Conservation (phyloP, 768 basidiomycete genomes). For the Lactarius hengduanensis region DNA sequence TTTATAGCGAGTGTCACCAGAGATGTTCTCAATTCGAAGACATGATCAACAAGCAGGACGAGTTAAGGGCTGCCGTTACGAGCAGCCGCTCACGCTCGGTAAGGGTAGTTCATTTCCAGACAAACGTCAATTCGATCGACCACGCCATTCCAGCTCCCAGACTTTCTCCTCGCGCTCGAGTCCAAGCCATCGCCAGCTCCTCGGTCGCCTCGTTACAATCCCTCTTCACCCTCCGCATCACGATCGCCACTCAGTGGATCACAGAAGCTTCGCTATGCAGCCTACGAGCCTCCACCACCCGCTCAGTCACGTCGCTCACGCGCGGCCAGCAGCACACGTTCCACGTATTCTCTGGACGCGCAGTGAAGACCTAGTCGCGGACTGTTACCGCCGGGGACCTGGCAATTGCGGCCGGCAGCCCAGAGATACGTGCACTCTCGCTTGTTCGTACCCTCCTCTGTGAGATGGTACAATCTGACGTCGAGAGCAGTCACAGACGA, state of each 20-base stretch:
- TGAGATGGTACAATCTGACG: neutral
- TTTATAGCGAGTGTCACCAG: conserved; percentile 39
- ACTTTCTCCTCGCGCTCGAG: conserved; percentile 57
- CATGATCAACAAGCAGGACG: conserved; percentile 44
- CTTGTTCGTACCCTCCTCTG: conserved; percentile 16
- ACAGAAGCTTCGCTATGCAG: conserved; percentile 62
- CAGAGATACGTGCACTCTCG: conserved; percentile 23
- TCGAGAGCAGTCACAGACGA: conserved; percentile 1
- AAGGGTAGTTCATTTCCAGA: conserved; percentile 28
- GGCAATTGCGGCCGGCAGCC: conserved; percentile 29
- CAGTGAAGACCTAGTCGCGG: conserved; percentile 32
- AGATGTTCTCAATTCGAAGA: conserved; percentile 68
- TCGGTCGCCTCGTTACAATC: conserved; percentile 25
- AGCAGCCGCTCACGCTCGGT: conserved; percentile 58
- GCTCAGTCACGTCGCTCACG: conserved; percentile 37
- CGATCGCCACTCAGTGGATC: conserved; percentile 35
- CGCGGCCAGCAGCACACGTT: conserved; percentile 39
- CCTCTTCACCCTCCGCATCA: conserved; percentile 30
- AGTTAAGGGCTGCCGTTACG: conserved; percentile 48
- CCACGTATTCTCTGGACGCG: conserved; percentile 37
- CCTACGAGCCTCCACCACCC: conserved; percentile 63
- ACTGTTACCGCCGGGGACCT: conserved; percentile 30
- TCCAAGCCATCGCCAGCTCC: conserved; percentile 30
- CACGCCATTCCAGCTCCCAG: conserved; percentile 56
- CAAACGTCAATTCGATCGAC: conserved; percentile 13